A percentile compares a stretch with the other conserved stretches of the same genome.
Conservation (phyloP, 352 stramenopile genomes). For the Pythium phragmitis region DNA sequence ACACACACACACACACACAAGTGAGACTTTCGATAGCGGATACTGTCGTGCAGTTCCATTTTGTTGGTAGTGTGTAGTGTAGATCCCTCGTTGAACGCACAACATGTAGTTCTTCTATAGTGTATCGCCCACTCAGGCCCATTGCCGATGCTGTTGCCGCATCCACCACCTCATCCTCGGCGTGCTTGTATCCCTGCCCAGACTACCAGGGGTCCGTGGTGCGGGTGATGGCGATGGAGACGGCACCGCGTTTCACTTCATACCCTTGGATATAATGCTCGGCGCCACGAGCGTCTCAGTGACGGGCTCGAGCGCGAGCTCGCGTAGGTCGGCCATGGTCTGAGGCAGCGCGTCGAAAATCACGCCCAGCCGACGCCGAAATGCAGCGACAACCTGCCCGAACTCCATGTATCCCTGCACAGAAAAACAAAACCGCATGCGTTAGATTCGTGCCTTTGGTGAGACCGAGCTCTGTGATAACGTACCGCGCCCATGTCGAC, state of each 20-base stretch:
- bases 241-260: slow-evolving; percentile 17
- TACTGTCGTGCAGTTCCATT: background rate
- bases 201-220: background rate
- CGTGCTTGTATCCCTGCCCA: background rate
- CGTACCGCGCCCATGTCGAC: slow-evolving; percentile 86
- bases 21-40: background rate
- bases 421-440: slow-evolving; percentile 6
- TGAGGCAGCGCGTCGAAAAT: slow-evolving; percentile 74
- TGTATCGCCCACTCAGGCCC: slow-evolving; percentile 12
- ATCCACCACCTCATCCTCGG: slow-evolving; percentile 12
- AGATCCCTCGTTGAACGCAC: background rate
- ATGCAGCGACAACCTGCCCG: slow-evolving; percentile 72
- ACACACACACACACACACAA: background rate
- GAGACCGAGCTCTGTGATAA: slow-evolving; percentile 4
- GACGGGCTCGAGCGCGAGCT: slow-evolving; percentile 65
- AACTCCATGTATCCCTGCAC: slow-evolving; percentile 88
- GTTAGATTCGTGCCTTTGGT: background rate
- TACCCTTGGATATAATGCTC: slow-evolving; percentile 30
- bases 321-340: slow-evolving; percentile 59
- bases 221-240: background rate
- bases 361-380: slow-evolving; percentile 57
- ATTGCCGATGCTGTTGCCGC: slow-evolving; percentile 15
- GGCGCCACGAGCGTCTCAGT: slow-evolving; percentile 54
- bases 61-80: too few species aligned
- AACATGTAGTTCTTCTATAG: background rate